Base-by-base conservation (phyloP, 2,329 filamentous ascomycete genomes). In the Cordyceps militaris region DNA sequence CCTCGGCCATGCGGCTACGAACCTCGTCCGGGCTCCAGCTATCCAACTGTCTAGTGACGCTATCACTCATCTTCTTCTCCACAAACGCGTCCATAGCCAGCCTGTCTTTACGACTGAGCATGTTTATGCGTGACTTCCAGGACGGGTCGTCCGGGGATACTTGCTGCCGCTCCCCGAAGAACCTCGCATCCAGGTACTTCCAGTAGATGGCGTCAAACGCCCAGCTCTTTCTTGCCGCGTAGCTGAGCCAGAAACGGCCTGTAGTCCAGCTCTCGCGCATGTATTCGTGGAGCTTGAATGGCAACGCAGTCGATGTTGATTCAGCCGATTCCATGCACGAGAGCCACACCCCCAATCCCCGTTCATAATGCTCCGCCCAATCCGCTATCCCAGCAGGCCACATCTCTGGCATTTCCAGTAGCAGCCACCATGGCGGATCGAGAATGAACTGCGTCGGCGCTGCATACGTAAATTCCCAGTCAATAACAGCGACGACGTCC, bases 381-480 rank as follows among this genome's bases (percentile, higher is more conserved):
- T 61, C 61, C 1, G 59, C 50, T 13, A 62, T 23, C 0, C 46
- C 56, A 1, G 44, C 8, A 21, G 68, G 58, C 60, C 59, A 61
- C 16, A 24, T 42, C 23, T 56, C 58, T 9, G 63, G 60, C 0
- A 34, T 14, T 14, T 49, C 19, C 2, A 62, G 36, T 36, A 73
- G 54, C 7, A 74, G 61, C 71, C 71, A 74, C 67, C 67, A 71
- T 38, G 71, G 70, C 44, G 66, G 63, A 23, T 70, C 68, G 56
- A 68, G 67, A 1, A 65, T 49, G 57, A 69, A 73, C 55, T 74
- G 67, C 5, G 65, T 62, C 1, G 71, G 72, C 63, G 71, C 66
- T 32, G 62, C 60, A 60, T 75, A 70, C 61, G 30, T 24, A n/a
- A 49, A 49, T 23, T 74, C 72, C 28, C 66, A 66, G 58, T 75